Evolutionary conservation across 1,139 yeast species (phyloP).

Genomic region (Taphrina betulina): DNA sequence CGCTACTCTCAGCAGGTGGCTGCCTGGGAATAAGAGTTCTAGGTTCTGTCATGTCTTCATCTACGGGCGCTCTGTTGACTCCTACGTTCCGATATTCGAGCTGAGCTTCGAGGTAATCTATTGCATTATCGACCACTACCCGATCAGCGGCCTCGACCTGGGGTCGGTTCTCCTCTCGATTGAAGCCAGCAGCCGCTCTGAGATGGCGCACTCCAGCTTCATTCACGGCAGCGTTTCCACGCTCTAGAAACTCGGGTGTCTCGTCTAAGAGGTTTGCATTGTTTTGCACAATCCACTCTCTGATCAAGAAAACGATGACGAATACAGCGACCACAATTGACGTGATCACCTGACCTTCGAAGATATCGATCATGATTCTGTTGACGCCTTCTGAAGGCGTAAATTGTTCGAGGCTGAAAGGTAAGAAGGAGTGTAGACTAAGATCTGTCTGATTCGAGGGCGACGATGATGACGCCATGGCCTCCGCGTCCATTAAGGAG

Average conservation of each 20-base stretch:
- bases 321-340: constrained; percentile 40
- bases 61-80: background rate
- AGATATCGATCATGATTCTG: constrained; percentile 38
- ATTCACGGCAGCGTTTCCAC: background rate
- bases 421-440: background rate
- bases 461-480: background rate
- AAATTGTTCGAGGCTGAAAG: constrained; percentile 11
- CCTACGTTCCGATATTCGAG: no score
- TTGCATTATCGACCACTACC: background rate
- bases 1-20: background rate
- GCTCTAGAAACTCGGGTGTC: constrained; percentile 10
- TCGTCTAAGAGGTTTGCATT: constrained; percentile 36
- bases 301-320: constrained; percentile 43
- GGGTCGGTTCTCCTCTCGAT: no score
- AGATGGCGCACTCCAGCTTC: background rate
- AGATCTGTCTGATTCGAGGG: constrained; percentile 1
- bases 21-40: background rate
- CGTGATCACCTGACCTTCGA: constrained; percentile 44
- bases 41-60: background rate
- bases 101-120: background rate
- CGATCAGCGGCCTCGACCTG: no score
- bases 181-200: background rate
- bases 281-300: constrained; percentile 45
- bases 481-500: no score
- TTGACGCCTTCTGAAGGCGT: constrained; percentile 19